Evolutionary conservation across 2,329 filamentous ascomycete species (phyloP), one percentile per base, ranked within the genome.

Genomic region (Pseudocercospora macadamiae): DNA sequence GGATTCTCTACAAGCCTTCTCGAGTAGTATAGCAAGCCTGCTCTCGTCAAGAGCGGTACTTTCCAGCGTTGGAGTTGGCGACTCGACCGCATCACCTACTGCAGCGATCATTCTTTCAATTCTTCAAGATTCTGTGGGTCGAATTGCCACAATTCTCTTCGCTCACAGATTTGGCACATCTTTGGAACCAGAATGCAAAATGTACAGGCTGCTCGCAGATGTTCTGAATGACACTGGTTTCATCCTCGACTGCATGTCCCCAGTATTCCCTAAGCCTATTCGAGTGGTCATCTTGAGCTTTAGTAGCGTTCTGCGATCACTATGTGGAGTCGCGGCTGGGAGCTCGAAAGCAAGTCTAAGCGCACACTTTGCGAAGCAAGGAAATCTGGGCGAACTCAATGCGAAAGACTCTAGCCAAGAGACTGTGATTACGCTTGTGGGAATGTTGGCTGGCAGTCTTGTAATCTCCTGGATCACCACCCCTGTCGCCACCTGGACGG

Each of bases 321-420:
- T 97, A 0, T 97, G 95, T 71, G 95, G 93, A 23, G 92, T 97
- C 4, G 90, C 93, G 0, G 93, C 91, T 0, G 91, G 90, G 10
- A 92, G 91, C 55, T 89, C 90, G 63, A 97, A 97, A 75, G 93
- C 93, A 1, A 93, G 89, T 61, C 77, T 99, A 66, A 95, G 90
- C 71, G 89, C 91, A 9, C 95, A 99, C 76, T 97, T 99, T 79
- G 92, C 93, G 7, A 86, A 82, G 65, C 86, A 87, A 71, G 90
- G 91, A 34, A 97, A 97, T 73, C 77, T 97, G 44, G 93, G 91
- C 1, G 93, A 97, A 74, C 81, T 99, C 57, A 97, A 97, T 76
- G 93, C 93, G 57, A 88, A 96, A 83, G 93, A 97, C 73, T 92
- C 92, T 10, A 96, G 90, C 65, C 95, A 97, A 77, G 95, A 97